A percentile compares a stretch with the other conserved stretches of the same genome.
Evolutionary conservation across 768 basidiomycete species (phyloP).

Genomic region (Calocybe gangraenosa): DNA sequence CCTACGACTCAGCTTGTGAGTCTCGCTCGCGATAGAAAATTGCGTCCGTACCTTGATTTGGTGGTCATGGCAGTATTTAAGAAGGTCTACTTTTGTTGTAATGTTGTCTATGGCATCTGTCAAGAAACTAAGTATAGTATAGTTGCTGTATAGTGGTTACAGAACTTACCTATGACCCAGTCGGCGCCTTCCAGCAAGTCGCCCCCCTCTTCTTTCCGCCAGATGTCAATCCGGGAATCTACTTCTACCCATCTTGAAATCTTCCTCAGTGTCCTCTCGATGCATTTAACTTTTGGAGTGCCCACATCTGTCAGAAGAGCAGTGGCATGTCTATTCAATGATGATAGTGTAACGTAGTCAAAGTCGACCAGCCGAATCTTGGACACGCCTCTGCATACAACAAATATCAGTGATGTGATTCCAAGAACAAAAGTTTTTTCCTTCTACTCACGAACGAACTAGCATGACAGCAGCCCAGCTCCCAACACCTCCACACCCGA

Average conservation of each 20-base stretch:
- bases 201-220: constrained; percentile 80
- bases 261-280: constrained; percentile 62
- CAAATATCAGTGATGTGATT: neutral
- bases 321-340: constrained; percentile 91
- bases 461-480: constrained; percentile 96
- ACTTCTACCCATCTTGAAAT: constrained; percentile 87
- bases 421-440: neutral
- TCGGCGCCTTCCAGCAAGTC: constrained; percentile 76
- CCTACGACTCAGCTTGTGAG: constrained; percentile 44
- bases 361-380: constrained; percentile 86
- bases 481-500: constrained; percentile 96
- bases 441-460: constrained; percentile 69
- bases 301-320: constrained; percentile 89
- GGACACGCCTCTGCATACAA: constrained; percentile 59
- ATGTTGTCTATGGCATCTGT: constrained; percentile 97
- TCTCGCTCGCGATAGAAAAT: neutral
- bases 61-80: constrained; percentile 82
- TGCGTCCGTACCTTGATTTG: constrained; percentile 61
- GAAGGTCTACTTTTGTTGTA: constrained; percentile 89
- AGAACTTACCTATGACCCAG: constrained; percentile 81
- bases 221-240: constrained; percentile 79
- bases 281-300: constrained; percentile 81
- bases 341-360: constrained; percentile 93
- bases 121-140: neutral
- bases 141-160: neutral